Conservation (phyloP, 2,329 filamentous ascomycete species). For the Ploettnerulaceae sp. region DNA sequence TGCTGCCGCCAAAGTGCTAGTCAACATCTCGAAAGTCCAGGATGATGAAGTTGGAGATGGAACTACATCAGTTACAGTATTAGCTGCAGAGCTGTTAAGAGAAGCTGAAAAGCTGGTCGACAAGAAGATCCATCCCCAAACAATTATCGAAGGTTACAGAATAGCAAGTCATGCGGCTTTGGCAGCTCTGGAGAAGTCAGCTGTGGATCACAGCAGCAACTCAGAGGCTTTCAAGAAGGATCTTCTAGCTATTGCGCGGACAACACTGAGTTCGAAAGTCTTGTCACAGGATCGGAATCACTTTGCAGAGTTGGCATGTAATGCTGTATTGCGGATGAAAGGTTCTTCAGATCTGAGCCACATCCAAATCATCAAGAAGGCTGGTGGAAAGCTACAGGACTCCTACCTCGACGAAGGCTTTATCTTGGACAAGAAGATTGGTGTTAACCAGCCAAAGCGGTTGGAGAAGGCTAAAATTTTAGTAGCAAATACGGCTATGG, state of each 20-base stretch:
- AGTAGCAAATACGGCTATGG: conserved; percentile 97
- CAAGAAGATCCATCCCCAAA: conserved; percentile 98
- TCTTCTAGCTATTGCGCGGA: conserved; percentile 83
- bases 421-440: conserved; percentile 98
- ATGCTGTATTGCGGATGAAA: conserved; percentile 85
- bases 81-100: conserved; percentile 89
- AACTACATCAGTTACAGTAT: conserved; percentile 93
- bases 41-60: conserved; percentile 98
- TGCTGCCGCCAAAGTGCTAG: conserved; percentile 93
- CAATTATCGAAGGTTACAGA: conserved; percentile 97
- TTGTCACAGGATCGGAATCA: conserved; percentile 89
- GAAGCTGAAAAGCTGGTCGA: conserved; percentile 97
- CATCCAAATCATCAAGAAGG: conserved; percentile 99
- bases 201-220: conserved; percentile 85
- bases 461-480: conserved; percentile 98
- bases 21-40: conserved; percentile 99
- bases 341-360: conserved; percentile 91
- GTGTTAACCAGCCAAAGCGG: conserved; percentile 95
- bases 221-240: conserved; percentile 83
- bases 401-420: conserved; percentile 98
- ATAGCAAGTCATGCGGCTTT: conserved; percentile 92
- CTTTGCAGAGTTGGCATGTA: conserved; percentile 83
- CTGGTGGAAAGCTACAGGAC: conserved; percentile 93
- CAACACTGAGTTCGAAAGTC: conserved; percentile 95
- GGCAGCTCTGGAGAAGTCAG: conserved; percentile 73